phyloP scores from a whole-genome alignment of 208 protist genomes.

The Trypanosoma melophagium region DNA sequence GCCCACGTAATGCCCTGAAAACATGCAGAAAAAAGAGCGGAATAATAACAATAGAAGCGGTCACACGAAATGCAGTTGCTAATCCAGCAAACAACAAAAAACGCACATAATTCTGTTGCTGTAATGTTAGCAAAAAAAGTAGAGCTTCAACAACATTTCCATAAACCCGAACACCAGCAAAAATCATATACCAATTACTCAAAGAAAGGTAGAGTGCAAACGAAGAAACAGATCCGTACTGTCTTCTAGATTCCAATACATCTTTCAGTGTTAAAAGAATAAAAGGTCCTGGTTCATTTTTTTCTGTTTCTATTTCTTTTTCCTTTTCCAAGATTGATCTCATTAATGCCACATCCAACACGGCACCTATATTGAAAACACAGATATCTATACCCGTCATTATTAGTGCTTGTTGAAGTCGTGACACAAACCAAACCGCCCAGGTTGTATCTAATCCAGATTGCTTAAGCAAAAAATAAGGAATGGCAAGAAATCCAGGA shows the following conservation, averaged over 20 bases:
- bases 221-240: constrained; percentile 7
- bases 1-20: constrained; percentile 14
- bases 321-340: background rate
- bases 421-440: constrained; percentile 44
- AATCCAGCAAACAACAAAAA: constrained; percentile 68
- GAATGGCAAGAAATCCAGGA: constrained; percentile 51
- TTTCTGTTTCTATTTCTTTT: background rate
- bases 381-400: constrained; percentile 49
- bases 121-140: constrained; percentile 55
- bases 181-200: constrained; percentile 62
- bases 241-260: background rate
- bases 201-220: constrained; percentile 33
- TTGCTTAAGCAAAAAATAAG: constrained; percentile 59
- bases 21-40: constrained; percentile 51
- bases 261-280: background rate
- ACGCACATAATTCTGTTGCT: constrained; percentile 33
- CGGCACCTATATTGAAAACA: constrained; percentile 25
- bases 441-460: constrained; percentile 50
- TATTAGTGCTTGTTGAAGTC: constrained; percentile 49
- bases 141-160: constrained; percentile 75
- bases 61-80: constrained; percentile 63
- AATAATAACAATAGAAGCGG: constrained; percentile 51
- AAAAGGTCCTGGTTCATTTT: background rate
- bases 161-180: constrained; percentile 59
- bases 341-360: constrained; percentile 24